phyloP scores from a whole-genome alignment of 176 grass and related monocot species.

The Zoysia japonica region DNA sequence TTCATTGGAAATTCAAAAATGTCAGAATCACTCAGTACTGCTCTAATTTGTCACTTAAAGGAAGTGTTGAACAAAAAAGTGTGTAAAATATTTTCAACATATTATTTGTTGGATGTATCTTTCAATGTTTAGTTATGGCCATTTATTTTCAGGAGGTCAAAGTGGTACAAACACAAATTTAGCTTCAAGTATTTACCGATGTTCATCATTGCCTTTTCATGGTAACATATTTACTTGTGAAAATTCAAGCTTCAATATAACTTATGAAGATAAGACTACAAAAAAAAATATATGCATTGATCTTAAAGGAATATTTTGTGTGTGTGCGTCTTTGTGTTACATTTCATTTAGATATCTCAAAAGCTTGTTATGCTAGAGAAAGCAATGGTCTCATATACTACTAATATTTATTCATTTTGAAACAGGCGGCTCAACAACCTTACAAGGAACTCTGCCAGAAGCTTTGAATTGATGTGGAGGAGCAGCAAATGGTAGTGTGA shows the following conservation, averaged over 20 bases:
- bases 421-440: no score
- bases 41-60: conserved; percentile 63
- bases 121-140: conserved; percentile 25
- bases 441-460: no score
- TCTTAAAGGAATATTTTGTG: background rate
- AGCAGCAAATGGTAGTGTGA: conserved; percentile 44
- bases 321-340: background rate
- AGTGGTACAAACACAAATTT: conserved; percentile 54
- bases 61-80: conserved; percentile 86
- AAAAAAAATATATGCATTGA: no score
- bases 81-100: conserved; percentile 22
- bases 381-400: no score
- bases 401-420: no score
- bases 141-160: conserved; percentile 63
- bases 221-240: background rate
- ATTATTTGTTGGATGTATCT: conserved; percentile 29
- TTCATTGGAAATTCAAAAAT: conserved; percentile 67
- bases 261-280: background rate
- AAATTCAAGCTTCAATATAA: background rate
- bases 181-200: conserved; percentile 64
- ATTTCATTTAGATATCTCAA: conserved; percentile 14
- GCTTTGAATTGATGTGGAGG: background rate
- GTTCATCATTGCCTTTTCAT: background rate
- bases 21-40: conserved; percentile 56
- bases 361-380: no score